Base-by-base conservation (phyloP, 2,329 filamentous ascomycete species). In the Fusarium veterinarium region DNA sequence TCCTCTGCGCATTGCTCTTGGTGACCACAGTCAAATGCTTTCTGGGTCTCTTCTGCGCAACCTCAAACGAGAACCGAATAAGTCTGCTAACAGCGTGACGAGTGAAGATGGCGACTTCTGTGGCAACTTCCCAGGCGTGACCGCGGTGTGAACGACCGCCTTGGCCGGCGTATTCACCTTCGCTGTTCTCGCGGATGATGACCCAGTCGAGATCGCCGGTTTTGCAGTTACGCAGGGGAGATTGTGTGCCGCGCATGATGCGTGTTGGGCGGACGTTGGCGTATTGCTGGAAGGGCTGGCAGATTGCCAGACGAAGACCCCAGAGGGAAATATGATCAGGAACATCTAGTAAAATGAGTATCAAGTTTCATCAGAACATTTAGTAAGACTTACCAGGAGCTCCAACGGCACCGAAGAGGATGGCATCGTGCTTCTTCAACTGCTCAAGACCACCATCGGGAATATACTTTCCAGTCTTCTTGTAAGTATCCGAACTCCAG, bases 401-500 rank as follows among this genome's bases (percentile, higher is more conserved):
- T 46, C 90, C 90, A 17, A 91, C 90, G 12, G 90, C 89, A 17
- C 90, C 90, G 67, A 92, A 92, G 14, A 91, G 82, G 56, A 91
- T 91, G 1, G 90, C 90, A 72, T 92, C 87, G 64, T 83, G 80
- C 67, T 80, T 80, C 74, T 79, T 81, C 31, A 83, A 75, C 45
- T 74, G 70, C 38, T 80, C 76, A 12, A 81, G 74, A 17, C 77
- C 80, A 84, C 88, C 69, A 0, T 78, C 76, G 0, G 79, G 79
- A 12, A 80, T 79, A 41, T 78, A 93, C 72, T 88, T 86, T 4
- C 91, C 91, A 0, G 87, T 90, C 77, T 87, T 86, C 78, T 91
- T 91, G 80, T 91, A 93, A 0, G 86, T 89, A 20, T 90, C 88
- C 0, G 89, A 91, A 72, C 88, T 90, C 91, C 91, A 93, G 78